Evolutionary conservation across 768 basidiomycete genomes (phyloP).

Genomic region (Porphyrellus cyaneotinctus): DNA sequence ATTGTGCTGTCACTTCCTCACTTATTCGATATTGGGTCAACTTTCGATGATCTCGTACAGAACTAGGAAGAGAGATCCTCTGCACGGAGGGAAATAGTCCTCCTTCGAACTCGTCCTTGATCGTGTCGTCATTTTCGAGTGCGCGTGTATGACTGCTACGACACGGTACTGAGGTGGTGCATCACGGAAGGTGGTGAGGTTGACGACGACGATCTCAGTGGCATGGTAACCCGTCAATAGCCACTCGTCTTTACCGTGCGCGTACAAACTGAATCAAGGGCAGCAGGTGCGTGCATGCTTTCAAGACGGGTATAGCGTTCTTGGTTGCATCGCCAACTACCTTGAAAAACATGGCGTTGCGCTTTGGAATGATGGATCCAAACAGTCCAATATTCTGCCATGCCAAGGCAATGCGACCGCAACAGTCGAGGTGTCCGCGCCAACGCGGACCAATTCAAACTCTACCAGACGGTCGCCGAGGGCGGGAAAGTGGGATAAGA

Average conservation of each 20-base stretch:
- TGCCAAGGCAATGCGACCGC: slow-evolving; percentile 11
- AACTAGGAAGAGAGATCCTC: slow-evolving; percentile 5
- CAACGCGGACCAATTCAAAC: background rate
- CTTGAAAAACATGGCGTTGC: background rate
- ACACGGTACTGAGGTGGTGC: background rate
- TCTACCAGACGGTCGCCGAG: slow-evolving; percentile 6
- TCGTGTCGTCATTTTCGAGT: background rate
- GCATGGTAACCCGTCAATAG: background rate
- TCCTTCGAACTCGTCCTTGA: slow-evolving; percentile 8
- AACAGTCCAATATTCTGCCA: slow-evolving; percentile 10
- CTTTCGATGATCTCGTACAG: slow-evolving; percentile 8
- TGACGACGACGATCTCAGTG: slow-evolving; percentile 8
- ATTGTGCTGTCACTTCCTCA: slow-evolving; percentile 4
- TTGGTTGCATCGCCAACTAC: background rate
- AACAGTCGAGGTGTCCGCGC: slow-evolving; percentile 7
- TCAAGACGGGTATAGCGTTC: background rate
- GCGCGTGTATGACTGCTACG: slow-evolving; percentile 3
- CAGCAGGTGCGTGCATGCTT: slow-evolving; percentile 1
- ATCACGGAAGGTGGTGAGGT: slow-evolving; percentile 1
- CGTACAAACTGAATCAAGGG: slow-evolving; percentile 6
- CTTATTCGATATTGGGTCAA: slow-evolving; percentile 10
- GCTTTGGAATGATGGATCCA: background rate
- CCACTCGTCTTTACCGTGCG: background rate
- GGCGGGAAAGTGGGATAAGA: slow-evolving; percentile 10
- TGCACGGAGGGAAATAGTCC: slow-evolving; percentile 5